These are phyloP conservation scores for Tylopilus sp. DNA, from an alignment of 1,284 basidiomycete species.

Conservation along the genomic window DNA sequence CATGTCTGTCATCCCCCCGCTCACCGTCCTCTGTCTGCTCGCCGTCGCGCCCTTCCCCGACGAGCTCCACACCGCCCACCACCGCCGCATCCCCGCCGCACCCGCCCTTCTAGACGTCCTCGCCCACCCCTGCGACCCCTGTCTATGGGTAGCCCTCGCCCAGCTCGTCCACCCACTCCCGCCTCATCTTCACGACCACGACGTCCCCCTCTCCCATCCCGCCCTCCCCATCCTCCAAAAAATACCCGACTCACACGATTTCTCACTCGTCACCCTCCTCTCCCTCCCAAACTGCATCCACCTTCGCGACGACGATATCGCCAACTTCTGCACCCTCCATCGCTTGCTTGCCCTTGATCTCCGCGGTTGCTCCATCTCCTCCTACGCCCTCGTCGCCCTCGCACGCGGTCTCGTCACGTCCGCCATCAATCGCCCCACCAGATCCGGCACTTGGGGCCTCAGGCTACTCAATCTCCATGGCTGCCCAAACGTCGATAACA, in stretches of 20 bases:
- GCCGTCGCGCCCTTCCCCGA: conserved; percentile 38
- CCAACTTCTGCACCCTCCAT: conserved; percentile 47
- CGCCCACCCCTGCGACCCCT: conserved; percentile 42
- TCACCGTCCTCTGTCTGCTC: conserved; percentile 40
- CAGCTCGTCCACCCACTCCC: conserved; percentile 59
- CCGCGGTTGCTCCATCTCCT: conserved; percentile 47
- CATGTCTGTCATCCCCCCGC: conserved; percentile 5
- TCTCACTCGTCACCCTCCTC: conserved; percentile 60
- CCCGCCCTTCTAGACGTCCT: conserved; percentile 20
- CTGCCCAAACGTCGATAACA: conserved; percentile 39
- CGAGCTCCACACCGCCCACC: conserved; percentile 34
- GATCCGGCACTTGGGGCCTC: conserved; percentile 39
- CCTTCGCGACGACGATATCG: conserved; percentile 53
- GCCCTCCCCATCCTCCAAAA: conserved; percentile 55
- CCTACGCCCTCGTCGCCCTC: conserved; percentile 48
- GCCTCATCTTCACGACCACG: conserved; percentile 38
- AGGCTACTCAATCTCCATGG: conserved; percentile 41
- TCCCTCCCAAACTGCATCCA: conserved; percentile 49
- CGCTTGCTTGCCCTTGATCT: conserved; percentile 59
- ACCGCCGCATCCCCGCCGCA: conserved; percentile 35
- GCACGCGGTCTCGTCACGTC: conserved; percentile 29
- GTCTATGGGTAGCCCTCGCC: conserved; percentile 56
- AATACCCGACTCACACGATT: conserved; percentile 50
- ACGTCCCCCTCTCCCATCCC: conserved; percentile 49
- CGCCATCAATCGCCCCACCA: not conserved